phyloP scores from a whole-genome alignment of 257 asterid genomes.

The Osmanthus fragrans region DNA sequence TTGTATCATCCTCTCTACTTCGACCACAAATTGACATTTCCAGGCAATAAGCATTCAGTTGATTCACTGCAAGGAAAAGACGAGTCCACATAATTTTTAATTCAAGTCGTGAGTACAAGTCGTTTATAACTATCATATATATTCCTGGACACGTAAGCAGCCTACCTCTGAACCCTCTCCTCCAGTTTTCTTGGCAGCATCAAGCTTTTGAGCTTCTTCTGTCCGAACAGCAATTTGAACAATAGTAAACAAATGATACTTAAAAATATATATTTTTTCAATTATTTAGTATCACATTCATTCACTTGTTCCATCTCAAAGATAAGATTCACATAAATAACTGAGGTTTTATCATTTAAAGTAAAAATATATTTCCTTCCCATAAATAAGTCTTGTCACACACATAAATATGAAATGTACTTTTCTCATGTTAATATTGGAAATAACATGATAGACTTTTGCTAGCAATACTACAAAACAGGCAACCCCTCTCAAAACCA shows the following conservation, averaged over 20 bases:
- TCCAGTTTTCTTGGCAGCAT: constrained; percentile 52
- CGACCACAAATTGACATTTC: constrained; percentile 25
- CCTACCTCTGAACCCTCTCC: constrained; percentile 71
- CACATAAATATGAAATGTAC: too few relatives aligned
- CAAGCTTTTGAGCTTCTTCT: constrained; percentile 64
- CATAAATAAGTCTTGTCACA: too few relatives aligned
- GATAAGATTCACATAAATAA: background rate
- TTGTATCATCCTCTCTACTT: constrained; percentile 25
- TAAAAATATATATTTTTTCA: too few relatives aligned
- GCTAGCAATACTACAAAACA: background rate
- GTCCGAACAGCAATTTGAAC: constrained; percentile 19
- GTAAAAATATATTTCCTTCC: too few relatives aligned
- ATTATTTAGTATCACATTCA: background rate
- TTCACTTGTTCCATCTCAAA: background rate
- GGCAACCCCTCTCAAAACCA: background rate
- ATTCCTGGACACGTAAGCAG: background rate
- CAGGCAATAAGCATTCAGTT: constrained; percentile 27
- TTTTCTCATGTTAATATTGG: background rate
- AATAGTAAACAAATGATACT: background rate
- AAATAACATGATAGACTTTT: background rate
- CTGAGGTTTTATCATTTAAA: too few relatives aligned
- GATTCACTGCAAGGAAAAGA: constrained; percentile 53
- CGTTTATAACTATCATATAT: background rate
- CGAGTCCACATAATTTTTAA: background rate
- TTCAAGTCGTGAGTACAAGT: background rate